Evolutionary conservation across 345 rosid species (phyloP).

Genomic region (Populus davidiana): DNA sequence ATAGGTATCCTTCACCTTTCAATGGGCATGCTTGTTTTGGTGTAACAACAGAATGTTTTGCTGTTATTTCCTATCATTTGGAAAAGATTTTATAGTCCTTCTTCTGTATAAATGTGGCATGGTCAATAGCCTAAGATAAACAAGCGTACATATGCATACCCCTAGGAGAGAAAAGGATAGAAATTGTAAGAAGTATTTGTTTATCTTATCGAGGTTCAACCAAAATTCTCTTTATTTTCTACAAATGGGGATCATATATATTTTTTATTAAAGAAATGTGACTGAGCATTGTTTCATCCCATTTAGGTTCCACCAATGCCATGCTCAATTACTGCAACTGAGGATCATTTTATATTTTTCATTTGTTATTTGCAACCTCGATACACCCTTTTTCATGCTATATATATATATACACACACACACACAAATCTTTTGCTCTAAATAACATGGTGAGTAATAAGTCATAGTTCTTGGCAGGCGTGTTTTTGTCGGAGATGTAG

Average conservation of each 20-base stretch:
- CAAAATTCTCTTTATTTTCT: background rate
- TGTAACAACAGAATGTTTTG: too few relatives aligned
- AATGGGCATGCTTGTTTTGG: too few relatives aligned
- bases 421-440: background rate
- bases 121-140: too few relatives aligned
- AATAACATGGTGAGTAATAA: background rate
- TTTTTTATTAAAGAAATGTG: background rate
- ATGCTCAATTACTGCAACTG: background rate
- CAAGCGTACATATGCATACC: too few relatives aligned
- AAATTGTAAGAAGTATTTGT: background rate
- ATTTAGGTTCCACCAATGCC: background rate
- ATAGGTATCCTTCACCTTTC: too few relatives aligned
- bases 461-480: conserved; percentile 37
- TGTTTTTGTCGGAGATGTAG: conserved; percentile 88
- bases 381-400: too few relatives aligned
- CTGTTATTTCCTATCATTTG: too few relatives aligned
- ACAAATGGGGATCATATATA: background rate
- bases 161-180: background rate
- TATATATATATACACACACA: too few relatives aligned
- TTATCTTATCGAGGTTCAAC: background rate
- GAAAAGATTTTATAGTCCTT: too few relatives aligned
- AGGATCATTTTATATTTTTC: background rate
- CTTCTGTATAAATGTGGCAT: too few relatives aligned
- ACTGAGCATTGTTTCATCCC: background rate
- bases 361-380: background rate